Conservation (phyloP, 108 stramenopile species). For the Stephanodiscus minutulus region DNA sequence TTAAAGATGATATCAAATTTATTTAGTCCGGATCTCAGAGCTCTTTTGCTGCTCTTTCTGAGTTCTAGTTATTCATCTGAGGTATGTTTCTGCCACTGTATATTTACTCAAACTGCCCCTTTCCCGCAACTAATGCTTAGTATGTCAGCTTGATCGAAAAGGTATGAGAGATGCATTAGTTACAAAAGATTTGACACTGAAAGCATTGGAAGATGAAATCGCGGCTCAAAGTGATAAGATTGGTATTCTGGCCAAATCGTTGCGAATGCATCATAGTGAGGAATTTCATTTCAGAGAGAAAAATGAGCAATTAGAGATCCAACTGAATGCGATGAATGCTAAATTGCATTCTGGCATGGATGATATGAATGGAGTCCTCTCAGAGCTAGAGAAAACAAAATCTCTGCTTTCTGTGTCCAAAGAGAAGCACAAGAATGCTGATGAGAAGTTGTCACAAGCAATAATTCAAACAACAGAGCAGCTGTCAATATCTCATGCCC, state of each 20-base stretch:
- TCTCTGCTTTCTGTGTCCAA: not conserved
- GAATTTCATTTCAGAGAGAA: not conserved
- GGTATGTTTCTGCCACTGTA: constrained; percentile 40
- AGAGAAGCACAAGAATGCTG: not conserved
- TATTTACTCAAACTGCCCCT: not conserved
- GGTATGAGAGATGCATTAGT: not conserved
- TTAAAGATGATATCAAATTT: constrained; percentile 57
- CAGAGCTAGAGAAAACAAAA: constrained; percentile 13
- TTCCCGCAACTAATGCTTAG: not conserved
- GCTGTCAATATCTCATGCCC: not conserved
- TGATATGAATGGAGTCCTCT: constrained; percentile 23
- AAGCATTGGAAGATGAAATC: constrained; percentile 13
- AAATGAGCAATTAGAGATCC: not conserved
- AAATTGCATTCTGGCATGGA: constrained; percentile 11
- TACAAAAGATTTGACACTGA: not conserved
- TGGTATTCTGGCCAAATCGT: constrained; percentile 3
- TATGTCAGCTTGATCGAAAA: constrained; percentile 30
- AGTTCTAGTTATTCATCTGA: constrained; percentile 58
- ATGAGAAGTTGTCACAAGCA: not conserved
- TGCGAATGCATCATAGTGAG: constrained; percentile 13
- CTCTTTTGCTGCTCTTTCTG: constrained; percentile 59
- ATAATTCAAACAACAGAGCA: not conserved
- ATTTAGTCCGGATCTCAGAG: constrained; percentile 52
- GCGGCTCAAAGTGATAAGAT: constrained; percentile 17
- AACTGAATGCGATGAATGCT: constrained; percentile 8